These are phyloP conservation scores for Rhodomyrtus psidioides DNA, from an alignment of 441 rosid species.

Conservation along the genomic window DNA sequence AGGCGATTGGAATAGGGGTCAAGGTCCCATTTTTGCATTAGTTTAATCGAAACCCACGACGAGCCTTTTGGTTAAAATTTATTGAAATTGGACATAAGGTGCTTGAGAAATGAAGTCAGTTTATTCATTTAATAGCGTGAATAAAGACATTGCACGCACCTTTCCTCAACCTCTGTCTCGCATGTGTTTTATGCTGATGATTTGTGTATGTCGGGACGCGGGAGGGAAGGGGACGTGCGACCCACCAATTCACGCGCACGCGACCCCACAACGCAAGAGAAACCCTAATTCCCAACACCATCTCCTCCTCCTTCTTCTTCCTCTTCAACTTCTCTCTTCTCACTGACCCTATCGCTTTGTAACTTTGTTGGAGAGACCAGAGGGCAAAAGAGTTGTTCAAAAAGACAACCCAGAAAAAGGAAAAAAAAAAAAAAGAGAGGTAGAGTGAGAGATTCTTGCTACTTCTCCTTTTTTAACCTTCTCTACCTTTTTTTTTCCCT, in stretches of 20 bases:
- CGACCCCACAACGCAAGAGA: slow-evolving; percentile 33
- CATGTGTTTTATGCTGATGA: not conserved
- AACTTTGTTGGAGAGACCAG: not conserved
- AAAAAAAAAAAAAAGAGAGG: not conserved
- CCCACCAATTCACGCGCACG: slow-evolving; percentile 46
- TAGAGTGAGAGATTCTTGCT: not conserved
- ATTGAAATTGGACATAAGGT: not conserved
- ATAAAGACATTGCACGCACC: not conserved
- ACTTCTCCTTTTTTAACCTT: not conserved
- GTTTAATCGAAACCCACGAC: not conserved
- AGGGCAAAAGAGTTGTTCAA: not conserved
- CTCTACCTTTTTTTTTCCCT: not conserved
- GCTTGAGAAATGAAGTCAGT: not conserved
- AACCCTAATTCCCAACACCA: slow-evolving; percentile 43
- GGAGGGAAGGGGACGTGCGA: slow-evolving; percentile 34
- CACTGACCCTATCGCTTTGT: not conserved
- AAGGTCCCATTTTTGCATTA: not conserved
- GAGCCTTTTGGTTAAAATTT: not conserved
- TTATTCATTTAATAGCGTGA: not conserved
- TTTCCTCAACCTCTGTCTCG: not conserved
- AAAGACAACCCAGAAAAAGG: not conserved
- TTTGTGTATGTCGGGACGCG: slow-evolving; percentile 12
- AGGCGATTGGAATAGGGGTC: not conserved
- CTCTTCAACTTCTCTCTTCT: not conserved
- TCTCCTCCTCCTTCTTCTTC: not conserved